Conservation (phyloP, 2,329 filamentous ascomycete species). For the Fusarium nanum region DNA sequence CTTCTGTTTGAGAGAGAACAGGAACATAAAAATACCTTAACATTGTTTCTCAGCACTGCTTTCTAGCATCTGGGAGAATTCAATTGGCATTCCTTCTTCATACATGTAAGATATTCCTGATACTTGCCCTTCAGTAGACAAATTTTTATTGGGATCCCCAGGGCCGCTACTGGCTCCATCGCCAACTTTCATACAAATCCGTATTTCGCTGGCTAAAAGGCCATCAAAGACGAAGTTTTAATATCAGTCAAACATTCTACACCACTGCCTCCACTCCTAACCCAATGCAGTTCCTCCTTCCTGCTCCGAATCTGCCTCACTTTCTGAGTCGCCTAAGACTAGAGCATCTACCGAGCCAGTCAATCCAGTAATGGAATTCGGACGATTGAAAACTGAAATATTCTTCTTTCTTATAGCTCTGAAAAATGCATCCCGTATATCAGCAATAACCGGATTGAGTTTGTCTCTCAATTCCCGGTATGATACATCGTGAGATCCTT, state of each 20-base stretch:
- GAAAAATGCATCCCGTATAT: background rate
- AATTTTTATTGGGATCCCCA: background rate
- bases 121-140: too few relatives aligned
- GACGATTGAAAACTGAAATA: background rate
- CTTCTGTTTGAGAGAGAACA: too few relatives aligned
- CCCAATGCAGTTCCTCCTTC: background rate
- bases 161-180: too few relatives aligned
- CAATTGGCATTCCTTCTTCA: background rate
- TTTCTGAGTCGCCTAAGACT: background rate
- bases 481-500: background rate
- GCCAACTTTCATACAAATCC: background rate
- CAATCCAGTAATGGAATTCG: slow-evolving; percentile 1
- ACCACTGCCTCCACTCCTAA: background rate
- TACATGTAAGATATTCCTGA: background rate
- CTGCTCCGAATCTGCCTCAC: background rate
- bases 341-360: background rate
- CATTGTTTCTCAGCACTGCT: background rate
- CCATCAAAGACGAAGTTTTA: background rate
- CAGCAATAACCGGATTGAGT: background rate
- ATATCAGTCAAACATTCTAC: background rate
- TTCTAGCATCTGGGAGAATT: background rate
- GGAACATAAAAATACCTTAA: background rate
- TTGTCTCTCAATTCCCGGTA: background rate
- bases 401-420: background rate
- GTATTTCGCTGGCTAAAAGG: background rate